Conservation (phyloP, 176 grass and related monocot species). For the Dactylis glomerata region DNA sequence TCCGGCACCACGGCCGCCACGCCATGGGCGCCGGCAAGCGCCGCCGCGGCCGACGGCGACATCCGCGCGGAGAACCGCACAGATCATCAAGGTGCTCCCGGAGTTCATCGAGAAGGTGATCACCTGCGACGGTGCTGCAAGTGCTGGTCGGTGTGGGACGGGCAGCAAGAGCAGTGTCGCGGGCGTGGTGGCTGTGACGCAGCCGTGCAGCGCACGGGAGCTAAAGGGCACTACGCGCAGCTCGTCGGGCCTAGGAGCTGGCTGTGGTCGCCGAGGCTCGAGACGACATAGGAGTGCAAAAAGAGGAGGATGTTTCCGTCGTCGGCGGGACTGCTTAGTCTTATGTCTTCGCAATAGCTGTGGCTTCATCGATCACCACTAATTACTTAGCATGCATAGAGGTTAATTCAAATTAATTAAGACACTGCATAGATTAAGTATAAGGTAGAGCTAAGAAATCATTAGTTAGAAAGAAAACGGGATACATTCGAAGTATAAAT, state of each 20-base stretch:
- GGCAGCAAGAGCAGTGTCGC: neutral
- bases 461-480: too few species aligned
- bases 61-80: too few species aligned
- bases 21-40: too few species aligned
- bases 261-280: slow-evolving; percentile 62
- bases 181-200: neutral
- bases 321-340: slow-evolving; percentile 1
- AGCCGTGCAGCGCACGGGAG: slow-evolving; percentile 71
- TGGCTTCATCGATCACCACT: neutral
- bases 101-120: slow-evolving; percentile 79
- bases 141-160: neutral
- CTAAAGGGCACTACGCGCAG: slow-evolving; percentile 77
- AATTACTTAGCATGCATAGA: neutral
- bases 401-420: neutral
- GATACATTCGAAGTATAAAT: neutral
- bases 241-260: slow-evolving; percentile 37
- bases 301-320: slow-evolving; percentile 17
- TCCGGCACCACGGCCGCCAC: too few species aligned
- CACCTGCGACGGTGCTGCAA: slow-evolving; percentile 1
- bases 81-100: slow-evolving; percentile 62
- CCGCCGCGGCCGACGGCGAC: too few species aligned
- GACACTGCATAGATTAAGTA: neutral
- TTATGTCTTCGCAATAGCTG: slow-evolving; percentile 29
- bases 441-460: neutral
- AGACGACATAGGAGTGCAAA: slow-evolving; percentile 60